phyloP scores from a whole-genome alignment of 768 basidiomycete species.

The Trametes punicea region DNA sequence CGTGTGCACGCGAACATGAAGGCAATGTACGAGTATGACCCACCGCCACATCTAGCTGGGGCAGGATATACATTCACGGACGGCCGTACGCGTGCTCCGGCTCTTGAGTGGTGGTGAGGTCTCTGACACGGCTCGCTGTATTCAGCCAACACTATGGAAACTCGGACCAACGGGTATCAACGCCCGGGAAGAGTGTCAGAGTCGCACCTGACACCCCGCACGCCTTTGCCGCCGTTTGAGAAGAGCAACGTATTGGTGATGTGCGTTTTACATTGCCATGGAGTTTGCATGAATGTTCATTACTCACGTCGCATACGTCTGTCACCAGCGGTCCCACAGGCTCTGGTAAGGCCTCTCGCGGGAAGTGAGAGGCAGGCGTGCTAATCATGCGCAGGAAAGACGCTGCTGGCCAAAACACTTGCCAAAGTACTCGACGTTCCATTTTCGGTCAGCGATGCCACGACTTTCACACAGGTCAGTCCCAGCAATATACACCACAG shows the following conservation, averaged over 20 bases:
- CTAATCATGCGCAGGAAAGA: conserved; percentile 60
- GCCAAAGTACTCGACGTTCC: conserved; percentile 90
- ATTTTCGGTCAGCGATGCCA: conserved; percentile 91
- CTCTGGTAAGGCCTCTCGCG: conserved; percentile 52
- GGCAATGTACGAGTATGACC: conserved; percentile 16
- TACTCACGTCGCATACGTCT: conserved; percentile 22
- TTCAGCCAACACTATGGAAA: not conserved
- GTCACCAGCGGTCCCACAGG: conserved; percentile 71
- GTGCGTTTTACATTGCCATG: conserved; percentile 43
- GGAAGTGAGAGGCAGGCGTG: not conserved
- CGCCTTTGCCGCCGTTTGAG: conserved; percentile 65
- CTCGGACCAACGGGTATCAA: not conserved
- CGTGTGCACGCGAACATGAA: conserved; percentile 70
- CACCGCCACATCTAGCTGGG: conserved; percentile 23
- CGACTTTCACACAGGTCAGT: conserved; percentile 84
- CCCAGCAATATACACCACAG: not conserved
- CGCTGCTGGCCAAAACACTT: conserved; percentile 85
- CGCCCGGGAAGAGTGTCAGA: not conserved
- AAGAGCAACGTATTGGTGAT: conserved; percentile 95
- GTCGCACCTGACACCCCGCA: conserved; percentile 38
- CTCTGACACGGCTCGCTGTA: not conserved
- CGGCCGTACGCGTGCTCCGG: not conserved
- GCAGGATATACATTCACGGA: not conserved
- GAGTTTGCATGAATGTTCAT: not conserved
- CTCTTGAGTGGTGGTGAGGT: not conserved